Evolutionary conservation across 2,329 filamentous ascomycete species (phyloP), one percentile per base, ranked within the genome.

Genomic region (Endoconidiophora laricicola): DNA sequence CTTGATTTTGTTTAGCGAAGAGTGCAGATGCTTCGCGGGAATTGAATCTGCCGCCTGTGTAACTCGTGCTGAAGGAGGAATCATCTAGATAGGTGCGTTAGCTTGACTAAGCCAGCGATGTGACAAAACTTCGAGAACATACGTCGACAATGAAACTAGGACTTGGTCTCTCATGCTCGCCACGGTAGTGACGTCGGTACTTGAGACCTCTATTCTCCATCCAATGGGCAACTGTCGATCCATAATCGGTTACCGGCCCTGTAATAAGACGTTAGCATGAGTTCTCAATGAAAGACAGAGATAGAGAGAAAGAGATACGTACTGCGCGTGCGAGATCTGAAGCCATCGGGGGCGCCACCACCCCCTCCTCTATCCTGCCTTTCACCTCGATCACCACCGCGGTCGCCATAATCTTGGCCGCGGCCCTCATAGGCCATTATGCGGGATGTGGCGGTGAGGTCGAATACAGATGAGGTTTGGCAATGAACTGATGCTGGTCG

Each of bases 1-100:
- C 61, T 94, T 94, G 60, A 94, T 88, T 62, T 98, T 98, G 68
- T 96, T 96, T 5, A 96, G 76, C 0, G 91, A 96, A n/a, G 91
- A 93, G 62, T 98, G 91, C 39, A 98, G 74, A 62, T 95, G 88
- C 59, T 91, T 90, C n/a, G 86, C 84, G 10, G 91, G 90, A 43
- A 98, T 83, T 1, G 86, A 83, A 62, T 95, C 87, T 52, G 81
- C 86, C 18, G 88, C 79, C 55, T 76, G 80, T 56, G 79, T 74
- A 48, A 79, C 69, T 61, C 85, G 75, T 36, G 85, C 87, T 41
- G 81, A 71, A 1, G 91, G 90, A 2, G 90, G 88, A 22, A 93
- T 72, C 78, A 96, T 90, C 85, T 91, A 58, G 29, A 36, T 14
- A 5, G 52, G 45, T 41, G 2, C 37, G 24, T 38, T 20, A 22